Conservation (phyloP, 257 asterid genomes). For the Linaria vulgaris region DNA sequence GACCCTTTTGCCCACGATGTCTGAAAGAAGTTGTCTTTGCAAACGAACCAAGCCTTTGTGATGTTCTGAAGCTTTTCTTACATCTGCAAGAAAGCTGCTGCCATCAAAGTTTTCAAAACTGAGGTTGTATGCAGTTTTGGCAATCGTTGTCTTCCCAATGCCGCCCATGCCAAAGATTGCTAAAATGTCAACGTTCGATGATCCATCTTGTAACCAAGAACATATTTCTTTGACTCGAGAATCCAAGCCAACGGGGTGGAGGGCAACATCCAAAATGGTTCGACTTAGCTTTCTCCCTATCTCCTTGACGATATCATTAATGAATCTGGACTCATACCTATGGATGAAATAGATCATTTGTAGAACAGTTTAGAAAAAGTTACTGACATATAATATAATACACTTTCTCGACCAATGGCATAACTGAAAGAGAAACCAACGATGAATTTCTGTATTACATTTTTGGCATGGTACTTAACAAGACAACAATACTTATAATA, state of each 20-base stretch:
- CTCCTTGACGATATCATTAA: not conserved
- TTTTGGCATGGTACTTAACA: not conserved
- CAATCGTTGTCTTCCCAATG: constrained; percentile 24
- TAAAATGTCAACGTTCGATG: constrained; percentile 17
- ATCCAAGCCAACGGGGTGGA: constrained; percentile 16
- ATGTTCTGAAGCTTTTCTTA: constrained; percentile 22
- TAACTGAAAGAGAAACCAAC: too few species aligned
- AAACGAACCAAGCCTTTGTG: constrained; percentile 10
- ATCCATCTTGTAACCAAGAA: constrained; percentile 20
- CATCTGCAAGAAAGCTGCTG: constrained; percentile 21
- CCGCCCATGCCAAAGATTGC: constrained; percentile 26
- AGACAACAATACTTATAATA: not conserved
- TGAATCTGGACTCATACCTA: not conserved
- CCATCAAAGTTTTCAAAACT: constrained; percentile 10
- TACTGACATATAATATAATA: too few species aligned
- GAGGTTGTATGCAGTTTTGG: constrained; percentile 18
- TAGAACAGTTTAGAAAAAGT: not conserved
- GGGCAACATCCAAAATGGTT: not conserved
- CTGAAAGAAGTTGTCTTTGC: constrained; percentile 27
- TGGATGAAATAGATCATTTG: not conserved
- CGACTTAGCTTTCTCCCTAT: not conserved
- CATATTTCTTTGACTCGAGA: constrained; percentile 6
- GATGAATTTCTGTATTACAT: not conserved
- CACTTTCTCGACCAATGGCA: too few species aligned
- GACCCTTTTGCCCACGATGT: constrained; percentile 13